Base-by-base conservation (phyloP, 768 basidiomycete genomes). In the Leccinum boreale region DNA sequence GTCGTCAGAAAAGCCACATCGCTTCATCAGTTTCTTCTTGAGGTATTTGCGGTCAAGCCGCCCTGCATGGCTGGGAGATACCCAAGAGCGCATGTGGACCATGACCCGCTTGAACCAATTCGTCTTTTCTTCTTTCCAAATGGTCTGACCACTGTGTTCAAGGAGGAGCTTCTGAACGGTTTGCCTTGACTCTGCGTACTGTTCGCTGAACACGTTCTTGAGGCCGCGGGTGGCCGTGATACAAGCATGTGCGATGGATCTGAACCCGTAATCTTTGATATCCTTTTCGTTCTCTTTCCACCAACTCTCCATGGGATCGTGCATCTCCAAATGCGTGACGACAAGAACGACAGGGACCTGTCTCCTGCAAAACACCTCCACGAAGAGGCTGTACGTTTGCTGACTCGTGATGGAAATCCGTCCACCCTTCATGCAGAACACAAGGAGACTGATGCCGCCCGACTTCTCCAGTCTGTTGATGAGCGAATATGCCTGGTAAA, bases 161-260 rank as follows among this genome's bases (percentile, higher is more conserved):
- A 67, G 47, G 33, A 70, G 54, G 6, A 70, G 52, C 33, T 58
- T 52, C 47, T 23, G 65, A 4, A 74, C 57, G 26, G 63, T 59
- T 45, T 45, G 52, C 56, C 47, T 73, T 7, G 77, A 78, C 31
- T 67, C 60, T 1, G 68, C 65, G 45, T 77, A 78, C 59, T 73
- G 73, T 17, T 71, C 67, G 39, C 51, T 56, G 23, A 62, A 70
- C 42, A 60, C 60, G 50, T 44, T 21, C 29, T 3, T 59, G 57
- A 59, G 65, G 6, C 65, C 69, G n/a, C 64, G 67, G 2, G 69
- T 66, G 6, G 76, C 68, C 6, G 76, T 78, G 58, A 79, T 65
- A 54, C 79, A 80, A 5, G 74, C 77, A 29, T 76, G 71, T 3
- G 71, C 77, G 21, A 64, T 56, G 12, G 72, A 77, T 8, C 56